Conservation (phyloP, 2,329 filamentous ascomycete species). For the Fusarium sp. region DNA sequence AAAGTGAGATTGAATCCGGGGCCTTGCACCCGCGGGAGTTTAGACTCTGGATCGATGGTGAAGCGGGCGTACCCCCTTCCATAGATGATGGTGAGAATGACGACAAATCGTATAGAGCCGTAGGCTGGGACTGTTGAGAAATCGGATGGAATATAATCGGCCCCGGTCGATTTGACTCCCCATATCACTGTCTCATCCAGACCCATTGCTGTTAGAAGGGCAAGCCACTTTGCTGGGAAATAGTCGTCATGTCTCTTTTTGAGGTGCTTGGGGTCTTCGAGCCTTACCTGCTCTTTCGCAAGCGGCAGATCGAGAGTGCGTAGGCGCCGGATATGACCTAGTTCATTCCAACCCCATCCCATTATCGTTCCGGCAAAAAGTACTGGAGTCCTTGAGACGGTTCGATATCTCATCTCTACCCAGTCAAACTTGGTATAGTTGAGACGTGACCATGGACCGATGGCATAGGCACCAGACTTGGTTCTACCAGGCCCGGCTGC, state of each 20-base stretch:
- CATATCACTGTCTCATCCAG: background rate
- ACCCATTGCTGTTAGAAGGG: background rate
- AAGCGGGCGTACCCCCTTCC: background rate
- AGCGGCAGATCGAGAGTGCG: background rate
- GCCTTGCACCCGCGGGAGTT: background rate
- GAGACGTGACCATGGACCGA: background rate
- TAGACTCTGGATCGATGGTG: background rate
- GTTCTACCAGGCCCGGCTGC: conserved; percentile 6
- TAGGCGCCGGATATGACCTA: background rate
- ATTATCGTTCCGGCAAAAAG: background rate
- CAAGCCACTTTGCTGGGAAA: background rate
- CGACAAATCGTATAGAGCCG: background rate
- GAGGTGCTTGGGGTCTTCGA: background rate
- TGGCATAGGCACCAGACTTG: background rate
- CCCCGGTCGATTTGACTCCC: background rate
- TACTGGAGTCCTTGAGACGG: background rate
- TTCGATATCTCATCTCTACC: background rate
- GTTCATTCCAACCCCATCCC: background rate
- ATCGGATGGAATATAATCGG: background rate
- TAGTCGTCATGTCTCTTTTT: background rate
- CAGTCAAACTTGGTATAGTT: background rate
- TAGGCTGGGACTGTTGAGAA: background rate
- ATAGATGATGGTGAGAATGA: background rate
- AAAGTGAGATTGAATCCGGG: background rate
- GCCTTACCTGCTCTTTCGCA: background rate